Base-by-base conservation (phyloP, 139 green algal species). In the Chlorella sp. region DNA sequence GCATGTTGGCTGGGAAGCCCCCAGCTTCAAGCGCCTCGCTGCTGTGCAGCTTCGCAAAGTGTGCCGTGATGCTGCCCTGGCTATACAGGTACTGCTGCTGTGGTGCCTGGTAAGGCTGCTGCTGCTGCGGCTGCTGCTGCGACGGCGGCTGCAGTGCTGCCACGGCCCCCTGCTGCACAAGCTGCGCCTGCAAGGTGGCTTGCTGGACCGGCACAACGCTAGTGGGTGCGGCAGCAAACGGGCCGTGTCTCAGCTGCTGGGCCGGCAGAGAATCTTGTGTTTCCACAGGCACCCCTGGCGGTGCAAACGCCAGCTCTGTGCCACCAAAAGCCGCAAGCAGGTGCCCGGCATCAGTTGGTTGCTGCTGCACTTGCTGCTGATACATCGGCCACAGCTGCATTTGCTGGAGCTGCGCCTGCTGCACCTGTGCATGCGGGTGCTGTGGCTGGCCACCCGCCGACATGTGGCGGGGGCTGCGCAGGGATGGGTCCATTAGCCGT, bases 361-460 rank as follows among this genome's bases (percentile, higher is more conserved):
- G 72, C 39, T 79, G 72, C 72, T 60, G 72, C 21, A 36, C 16
- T 23, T 60, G n/a, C 17, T 36, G 25, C 41, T 39, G 23, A 0
- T 51, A 56, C 25, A 1, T 4, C 69, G 56, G 39, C 41, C 26
- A 41, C 41, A 51, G 34, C 51, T 51, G 47, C 73, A 4, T 5
- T 51, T 80, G 73, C 47, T 44, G 28, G 23, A 25, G 74, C 30
- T 81, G 51, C 25, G 47, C 47, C n/a, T 56, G 74, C 74, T 81
- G 74, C n/a, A 15, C 44, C 44, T 67, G n/a, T 30, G 47, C 47
- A 18, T 41, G 30, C 51, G 34, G 74, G 28, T 39, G 30, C 74
- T 13, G 38, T 2, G 36, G 20, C 38, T 76, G 38, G 16, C 51
- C 51, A 60, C 21, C 34, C 60, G 70, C 70, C 26, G 26, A 18